Base-by-base conservation (phyloP, 1,139 yeast genomes). In the Arxiozyma slooffiae region DNA sequence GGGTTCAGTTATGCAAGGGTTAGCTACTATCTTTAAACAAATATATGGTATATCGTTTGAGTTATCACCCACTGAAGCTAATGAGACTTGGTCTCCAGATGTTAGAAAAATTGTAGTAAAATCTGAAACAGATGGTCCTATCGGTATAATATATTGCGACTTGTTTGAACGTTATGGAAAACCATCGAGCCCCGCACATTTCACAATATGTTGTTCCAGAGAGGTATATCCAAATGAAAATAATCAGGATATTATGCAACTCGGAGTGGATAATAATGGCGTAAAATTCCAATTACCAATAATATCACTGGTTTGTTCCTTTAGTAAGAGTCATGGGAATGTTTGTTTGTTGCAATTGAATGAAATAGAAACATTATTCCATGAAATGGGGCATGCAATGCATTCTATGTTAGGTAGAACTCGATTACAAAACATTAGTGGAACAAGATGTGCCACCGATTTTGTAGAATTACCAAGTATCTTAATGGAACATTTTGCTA, bases 371-470 rank as follows among this genome's bases (percentile, higher is more conserved):
- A 92, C 98, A 0, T 71, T 92, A 37, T 92, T 94, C 71, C 99
- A 92, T 68, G 99, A 92, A 68, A 89, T 92, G 96, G 99, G 99
- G 0, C 99, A 92, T 69, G 98, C 98, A 1, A 85, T 92, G 81
- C 99, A 92, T 67, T 88, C 97, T 7, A 92, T 92, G 97, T 72
- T 92, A 30, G 98, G 97, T 0, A 76, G 92, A 54, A 92, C 98
- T 0, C 77, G 82, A 46, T 71, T 92, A 48, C 98, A 94, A 64
- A 92, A 90, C 63, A 83, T 92, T 17, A 83, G 95, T 23, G 99
- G 99, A 2, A 92, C 99, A 0, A 75, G 99, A 54, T 92, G 97
- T 64, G 86, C 89, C 7, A 88, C 98, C 0, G 99, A 92, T 66
- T 92, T 92, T 70, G 99, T 94, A 36, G 99, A 92, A 67, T 71